Base-by-base conservation (phyloP, 306 rosid genomes). In the Argentina anserina region DNA sequence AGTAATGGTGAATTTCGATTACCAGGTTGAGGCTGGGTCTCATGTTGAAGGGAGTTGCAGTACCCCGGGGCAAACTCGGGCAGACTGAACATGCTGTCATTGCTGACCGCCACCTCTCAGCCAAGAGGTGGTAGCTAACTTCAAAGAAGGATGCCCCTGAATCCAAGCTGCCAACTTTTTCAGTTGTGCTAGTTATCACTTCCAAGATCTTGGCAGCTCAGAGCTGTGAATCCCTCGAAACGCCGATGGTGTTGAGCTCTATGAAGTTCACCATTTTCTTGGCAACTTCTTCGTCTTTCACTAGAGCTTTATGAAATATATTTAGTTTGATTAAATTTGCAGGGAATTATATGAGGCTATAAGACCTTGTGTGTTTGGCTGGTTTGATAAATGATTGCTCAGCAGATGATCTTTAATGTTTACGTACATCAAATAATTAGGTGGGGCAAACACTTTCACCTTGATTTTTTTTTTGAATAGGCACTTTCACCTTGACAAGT, bases 171-270 rank as follows among this genome's bases (percentile, higher is more conserved):
- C 76, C 81, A 10, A 50, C 49, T 53, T 80, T 20, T 49, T 71
- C 83, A 14, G 80, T 69, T 73, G 86, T 82, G 40, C 85, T 87
- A 5, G 90, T 77, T 6, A 89, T 86, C 2, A 78, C 77, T 64
- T 79, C 79, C 25, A 93, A 74, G 71, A 91, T 70, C 80, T 86
- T 94, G 5, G 97, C 91, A 15, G 97, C 97, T 39, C 99, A 84
- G 46, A 87, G 80, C 36, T 94, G 99, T 15, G 99, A 90, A 78
- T 90, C 99, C 82, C 84, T 91, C 0, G 96, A 94, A 36, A 94
- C 99, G 5, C 99, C 97, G 18, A 94, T 91, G 42, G 97, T 86
- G 78, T 40, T 90, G 36, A 94, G 76, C 87, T 85, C 93, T 21
- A 91, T 76, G 76, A 91, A 94, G 29, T 84, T 84, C 0, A 84